phyloP scores from a whole-genome alignment of 106 monocot genomes.

The Dendrobium catenatum region DNA sequence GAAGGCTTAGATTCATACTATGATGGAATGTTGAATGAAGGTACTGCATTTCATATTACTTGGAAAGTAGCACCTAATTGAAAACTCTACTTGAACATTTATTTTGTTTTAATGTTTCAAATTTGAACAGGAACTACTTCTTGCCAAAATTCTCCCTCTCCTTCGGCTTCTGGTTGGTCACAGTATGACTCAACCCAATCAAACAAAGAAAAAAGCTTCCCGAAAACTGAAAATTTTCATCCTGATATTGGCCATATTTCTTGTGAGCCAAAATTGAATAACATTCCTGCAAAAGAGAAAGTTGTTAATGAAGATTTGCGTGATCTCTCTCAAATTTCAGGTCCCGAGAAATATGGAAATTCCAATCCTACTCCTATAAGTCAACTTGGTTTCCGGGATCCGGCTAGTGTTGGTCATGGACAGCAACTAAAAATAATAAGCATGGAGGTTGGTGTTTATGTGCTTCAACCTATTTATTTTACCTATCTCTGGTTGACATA shows the following conservation, averaged over 20 bases:
- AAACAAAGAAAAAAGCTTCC: slow-evolving; percentile 13
- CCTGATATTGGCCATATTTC: not conserved
- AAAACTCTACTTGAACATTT: not conserved
- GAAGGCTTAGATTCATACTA: not conserved
- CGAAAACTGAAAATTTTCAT: slow-evolving; percentile 4
- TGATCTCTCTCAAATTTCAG: slow-evolving; percentile 85
- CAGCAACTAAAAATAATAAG: slow-evolving; percentile 84
- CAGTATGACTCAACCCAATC: slow-evolving; percentile 11
- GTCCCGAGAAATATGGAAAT: slow-evolving; percentile 39
- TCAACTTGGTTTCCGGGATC: slow-evolving; percentile 89
- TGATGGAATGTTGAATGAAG: not conserved
- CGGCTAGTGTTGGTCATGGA: slow-evolving; percentile 66
- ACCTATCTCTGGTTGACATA: not conserved
- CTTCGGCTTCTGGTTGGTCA: not conserved
- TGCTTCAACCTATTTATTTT: not conserved
- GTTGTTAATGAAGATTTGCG: slow-evolving; percentile 12
- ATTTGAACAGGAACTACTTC: slow-evolving; percentile 2
- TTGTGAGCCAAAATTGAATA: slow-evolving; percentile 5
- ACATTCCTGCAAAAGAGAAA: slow-evolving; percentile 11
- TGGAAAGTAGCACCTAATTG: not conserved
- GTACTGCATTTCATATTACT: not conserved
- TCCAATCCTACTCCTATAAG: slow-evolving; percentile 77
- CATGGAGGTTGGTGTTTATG: slow-evolving; percentile 51
- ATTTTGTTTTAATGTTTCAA: not conserved
- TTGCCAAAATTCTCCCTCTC: not conserved